phyloP scores from a whole-genome alignment of 2,329 filamentous ascomycete species.

The Chrysosporium queenslandicum region DNA sequence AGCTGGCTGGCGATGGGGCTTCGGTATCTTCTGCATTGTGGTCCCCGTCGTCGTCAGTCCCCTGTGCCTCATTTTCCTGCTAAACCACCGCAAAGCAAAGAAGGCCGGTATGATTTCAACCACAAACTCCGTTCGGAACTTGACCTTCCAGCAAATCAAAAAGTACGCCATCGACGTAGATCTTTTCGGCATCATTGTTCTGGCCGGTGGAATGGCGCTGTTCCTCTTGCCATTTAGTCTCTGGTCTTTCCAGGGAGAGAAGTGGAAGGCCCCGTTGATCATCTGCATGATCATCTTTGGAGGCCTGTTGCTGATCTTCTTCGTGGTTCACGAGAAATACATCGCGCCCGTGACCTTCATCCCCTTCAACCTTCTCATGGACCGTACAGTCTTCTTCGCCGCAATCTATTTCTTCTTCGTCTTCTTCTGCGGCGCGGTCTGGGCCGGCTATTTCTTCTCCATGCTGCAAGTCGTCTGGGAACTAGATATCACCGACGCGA shows the following conservation, averaged over 20 bases:
- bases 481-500: conserved; percentile 33
- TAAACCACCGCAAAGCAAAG: conserved; percentile 47
- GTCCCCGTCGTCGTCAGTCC: conserved; percentile 48
- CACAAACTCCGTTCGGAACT: conserved; percentile 11
- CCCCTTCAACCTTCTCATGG: conserved; percentile 44
- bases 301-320: conserved; percentile 41
- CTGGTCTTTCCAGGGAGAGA: conserved; percentile 16
- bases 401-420: conserved; percentile 40
- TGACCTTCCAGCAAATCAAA: conserved; percentile 18
- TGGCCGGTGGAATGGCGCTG: conserved; percentile 23
- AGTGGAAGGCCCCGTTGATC: conserved; percentile 22
- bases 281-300: conserved; percentile 46
- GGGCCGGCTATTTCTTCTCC: conserved; percentile 44
- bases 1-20: conserved; percentile 53
- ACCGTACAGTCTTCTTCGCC: conserved; percentile 42
- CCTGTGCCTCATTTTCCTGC: conserved; percentile 44
- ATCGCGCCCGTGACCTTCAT: conserved; percentile 44
- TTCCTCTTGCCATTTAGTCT: conserved; percentile 26
- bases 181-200: conserved; percentile 24
- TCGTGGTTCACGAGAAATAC: conserved; percentile 45
- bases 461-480: conserved; percentile 46
- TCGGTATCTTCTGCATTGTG: conserved; percentile 53
- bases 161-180: conserved; percentile 22
- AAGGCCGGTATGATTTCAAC: conserved; percentile 23
- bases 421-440: conserved; percentile 40